Base-by-base conservation (phyloP, 768 basidiomycete genomes). In the Amyloporia xantha region DNA sequence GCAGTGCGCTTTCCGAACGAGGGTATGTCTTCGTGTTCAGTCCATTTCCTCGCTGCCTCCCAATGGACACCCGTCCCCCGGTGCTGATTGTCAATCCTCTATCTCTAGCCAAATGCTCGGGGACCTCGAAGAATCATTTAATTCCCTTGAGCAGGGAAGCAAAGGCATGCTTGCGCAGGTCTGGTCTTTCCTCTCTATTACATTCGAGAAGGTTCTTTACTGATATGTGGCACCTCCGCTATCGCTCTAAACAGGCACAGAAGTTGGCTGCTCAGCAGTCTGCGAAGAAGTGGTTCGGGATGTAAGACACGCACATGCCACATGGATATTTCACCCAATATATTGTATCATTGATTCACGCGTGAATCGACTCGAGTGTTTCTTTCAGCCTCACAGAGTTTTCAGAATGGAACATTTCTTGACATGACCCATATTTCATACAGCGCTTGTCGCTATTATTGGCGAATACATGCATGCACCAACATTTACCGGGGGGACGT, bases 111-210 rank as follows among this genome's bases (percentile, higher is more conserved):
- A 86, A 67, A 67, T 77, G 66, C 68, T 85, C 3, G 76, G 71
- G 15, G 73, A 80, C 50, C 61, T 85, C 37, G 79, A 84, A 58
- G 77, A 82, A 39, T 74, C 74, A 3, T 78, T 86, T 56, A 76
- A 80, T 45, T 72, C 78, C 0, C 62, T 86, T n/a, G 82, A 80
- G 60, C 69, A 78, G 50, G 83, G 82, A 3, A 84, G 82, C 58
- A 78, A 71, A 58, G 75, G 67, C 54, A 84, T 86, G 82, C 73
- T 79, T 1, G 58, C 71, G 1, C 82, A 86, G 73, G 82, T 82
- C 47, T 48, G 54, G 28, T 3, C 9, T 9, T 6, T 10, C 25
- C 15, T 4, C 44, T 21, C 30, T n/a, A 21, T 39, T 39, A 17
- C 4, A 45, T 9, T 19, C 11, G 17, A 19, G 42, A 35, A 10